Conservation (phyloP, 257 asterid species). For the Solanum ossicruentum region DNA sequence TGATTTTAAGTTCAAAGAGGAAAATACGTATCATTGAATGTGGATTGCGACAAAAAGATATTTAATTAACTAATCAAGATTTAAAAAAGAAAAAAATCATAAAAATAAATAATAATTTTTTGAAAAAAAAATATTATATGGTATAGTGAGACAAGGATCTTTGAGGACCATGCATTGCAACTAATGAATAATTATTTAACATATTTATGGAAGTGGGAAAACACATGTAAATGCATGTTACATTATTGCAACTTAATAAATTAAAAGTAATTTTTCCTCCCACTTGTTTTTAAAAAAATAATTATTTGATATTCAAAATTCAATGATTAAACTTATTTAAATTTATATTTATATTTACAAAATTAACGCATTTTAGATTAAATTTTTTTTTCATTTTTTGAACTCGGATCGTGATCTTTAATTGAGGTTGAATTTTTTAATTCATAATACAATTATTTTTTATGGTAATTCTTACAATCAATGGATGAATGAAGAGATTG, state of each 20-base stretch:
- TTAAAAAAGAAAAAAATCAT: not conserved
- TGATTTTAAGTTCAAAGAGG: not conserved
- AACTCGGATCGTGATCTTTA: fast-evolving
- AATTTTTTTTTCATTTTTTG: not conserved
- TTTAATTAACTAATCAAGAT: not conserved
- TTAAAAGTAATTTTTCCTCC: not conserved
- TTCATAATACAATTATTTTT: not conserved
- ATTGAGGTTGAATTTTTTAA: not conserved
- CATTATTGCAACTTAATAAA: not conserved
- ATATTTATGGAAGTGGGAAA: not conserved
- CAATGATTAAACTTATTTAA: fast-evolving
- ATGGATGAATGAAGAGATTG: no score
- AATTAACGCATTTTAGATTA: not conserved
- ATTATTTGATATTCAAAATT: not conserved
- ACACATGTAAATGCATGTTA: not conserved
- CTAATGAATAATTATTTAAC: not conserved
- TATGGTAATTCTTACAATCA: not conserved
- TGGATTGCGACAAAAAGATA: no score
- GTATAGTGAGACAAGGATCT: not conserved
- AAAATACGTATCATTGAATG: not conserved
- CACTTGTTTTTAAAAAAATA: not conserved
- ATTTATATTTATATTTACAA: not conserved
- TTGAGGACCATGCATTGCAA: not conserved
- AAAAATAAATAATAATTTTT: not conserved
- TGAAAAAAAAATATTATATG: not conserved